Evolutionary conservation across 441 rosid genomes (phyloP).

Genomic region (Francoa sonchifolia): DNA sequence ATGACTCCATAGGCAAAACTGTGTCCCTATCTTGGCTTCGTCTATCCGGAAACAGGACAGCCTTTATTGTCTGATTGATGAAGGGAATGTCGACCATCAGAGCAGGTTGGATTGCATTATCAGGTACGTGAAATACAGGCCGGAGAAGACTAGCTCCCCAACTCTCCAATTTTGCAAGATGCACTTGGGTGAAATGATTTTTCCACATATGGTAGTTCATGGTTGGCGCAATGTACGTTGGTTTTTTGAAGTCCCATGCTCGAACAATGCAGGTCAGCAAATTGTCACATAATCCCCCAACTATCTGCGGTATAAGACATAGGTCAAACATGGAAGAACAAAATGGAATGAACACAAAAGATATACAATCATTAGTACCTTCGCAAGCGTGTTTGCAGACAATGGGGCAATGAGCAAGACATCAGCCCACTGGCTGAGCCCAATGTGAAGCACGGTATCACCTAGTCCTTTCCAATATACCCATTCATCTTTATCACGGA

Average conservation of each 20-base stretch:
- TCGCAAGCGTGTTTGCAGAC: constrained; percentile 79
- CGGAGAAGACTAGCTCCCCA: no score
- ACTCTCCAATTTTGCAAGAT: constrained; percentile 70
- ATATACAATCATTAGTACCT: constrained; percentile 25
- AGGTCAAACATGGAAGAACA: background rate
- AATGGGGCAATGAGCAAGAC: constrained; percentile 72
- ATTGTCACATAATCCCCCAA: constrained; percentile 88
- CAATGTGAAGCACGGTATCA: constrained; percentile 70
- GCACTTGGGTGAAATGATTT: constrained; percentile 77
- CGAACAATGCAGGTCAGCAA: constrained; percentile 72
- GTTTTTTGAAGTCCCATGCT: constrained; percentile 86
- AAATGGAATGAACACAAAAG: background rate
- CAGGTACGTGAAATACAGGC: no score
- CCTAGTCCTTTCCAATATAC: constrained; percentile 64
- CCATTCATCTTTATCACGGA: constrained; percentile 78
- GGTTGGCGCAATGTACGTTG: constrained; percentile 71
- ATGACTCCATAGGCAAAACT: no score
- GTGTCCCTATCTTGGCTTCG: no score
- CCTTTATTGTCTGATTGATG: no score
- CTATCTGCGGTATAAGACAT: constrained; percentile 39
- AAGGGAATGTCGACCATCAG: no score
- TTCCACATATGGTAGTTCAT: constrained; percentile 92
- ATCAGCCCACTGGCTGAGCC: constrained; percentile 81
- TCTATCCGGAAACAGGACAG: no score
- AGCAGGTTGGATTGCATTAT: no score